Evolutionary conservation across 129 eudicot species (phyloP), one percentile per base, ranked within the genome.

Genomic region (Arctium lappa): DNA sequence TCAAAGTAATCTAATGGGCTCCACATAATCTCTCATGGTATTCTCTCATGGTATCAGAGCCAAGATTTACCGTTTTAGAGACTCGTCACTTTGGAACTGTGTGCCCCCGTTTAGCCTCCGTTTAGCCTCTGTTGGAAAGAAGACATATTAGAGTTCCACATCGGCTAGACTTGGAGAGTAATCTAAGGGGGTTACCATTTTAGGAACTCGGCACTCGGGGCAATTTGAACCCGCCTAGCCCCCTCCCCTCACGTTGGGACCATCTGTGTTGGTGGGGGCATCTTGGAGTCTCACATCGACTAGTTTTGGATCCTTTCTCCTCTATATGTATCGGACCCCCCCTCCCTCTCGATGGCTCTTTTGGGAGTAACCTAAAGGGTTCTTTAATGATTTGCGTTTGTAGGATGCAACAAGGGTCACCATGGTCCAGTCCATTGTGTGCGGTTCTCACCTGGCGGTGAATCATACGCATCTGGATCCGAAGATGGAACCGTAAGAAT

Each of bases 381-480:
- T 60, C 13, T 1, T 4, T 60, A 8, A n/a, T 69, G 40, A 6
- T 79, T 66, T 31, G 34, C 44, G 27, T 79, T 63, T 78, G 62
- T 82, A 94, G 98, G 89, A 31, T 90, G 94, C 89, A 91, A 91
- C 86, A 94, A 94, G 89, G 98, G 98, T 76, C 98, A 94, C 88
- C 98, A 91, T 72, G 98, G 98, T 76, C 98, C 98, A 0, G 97
- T 94, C 4, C 98, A 94, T 66, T 94, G 93, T 72, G 90, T 91
- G 48, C 89, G 97, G 77, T 94, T 94, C 74, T 85, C 94, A 12
- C 98, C 94, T 0, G 97, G 97, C 13, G 98, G 98, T 40, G 98
- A 94, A 75, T 91, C 98, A 3, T 94, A 90, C 82, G 97, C 98
- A 29, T 94, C 98, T 0, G 98, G 98, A 22, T 94, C 98, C 0